A percentile compares a stretch with the other conserved stretches of the same genome.
Evolutionary conservation across 768 basidiomycete genomes (phyloP).

Genomic region (Mycena filopes): DNA sequence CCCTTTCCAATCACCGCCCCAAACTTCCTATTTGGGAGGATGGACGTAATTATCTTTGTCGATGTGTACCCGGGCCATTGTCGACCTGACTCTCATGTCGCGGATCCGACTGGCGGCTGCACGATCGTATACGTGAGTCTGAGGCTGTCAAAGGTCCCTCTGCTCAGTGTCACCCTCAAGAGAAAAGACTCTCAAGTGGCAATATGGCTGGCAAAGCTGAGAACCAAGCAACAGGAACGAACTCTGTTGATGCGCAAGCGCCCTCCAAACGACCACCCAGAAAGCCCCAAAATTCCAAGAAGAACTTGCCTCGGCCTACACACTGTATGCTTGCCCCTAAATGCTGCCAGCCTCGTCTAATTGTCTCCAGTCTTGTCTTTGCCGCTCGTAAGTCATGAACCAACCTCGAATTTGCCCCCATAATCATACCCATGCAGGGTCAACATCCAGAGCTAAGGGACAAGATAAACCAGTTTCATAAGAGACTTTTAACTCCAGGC

Average conservation of each 20-base stretch:
- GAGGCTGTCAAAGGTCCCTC: not conserved
- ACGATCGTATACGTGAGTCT: constrained; percentile 17
- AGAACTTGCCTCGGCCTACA: constrained; percentile 39
- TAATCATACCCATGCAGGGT: constrained; percentile 38
- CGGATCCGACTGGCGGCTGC: constrained; percentile 10
- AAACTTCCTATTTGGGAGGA: constrained; percentile 1
- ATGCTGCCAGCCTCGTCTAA: not conserved
- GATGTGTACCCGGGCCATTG: not conserved
- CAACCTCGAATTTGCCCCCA: no score
- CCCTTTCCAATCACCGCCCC: no score
- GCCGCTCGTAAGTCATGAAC: constrained; percentile 12
- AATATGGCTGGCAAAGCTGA: not conserved
- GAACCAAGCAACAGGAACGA: no score
- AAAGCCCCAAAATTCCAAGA: not conserved
- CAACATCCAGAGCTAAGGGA: constrained; percentile 52
- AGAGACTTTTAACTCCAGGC: constrained; percentile 50
- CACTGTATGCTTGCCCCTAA: constrained; percentile 37
- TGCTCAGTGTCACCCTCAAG: not conserved
- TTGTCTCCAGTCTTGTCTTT: constrained; percentile 14
- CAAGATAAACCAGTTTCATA: constrained; percentile 50
- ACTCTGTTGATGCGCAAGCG: not conserved
- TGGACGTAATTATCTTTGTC: constrained; percentile 9
- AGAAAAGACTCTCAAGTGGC: not conserved
- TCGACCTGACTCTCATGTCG: constrained; percentile 7
- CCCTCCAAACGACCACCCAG: not conserved